Base-by-base conservation (phyloP, 306 rosid species). In the Urtica urens region DNA sequence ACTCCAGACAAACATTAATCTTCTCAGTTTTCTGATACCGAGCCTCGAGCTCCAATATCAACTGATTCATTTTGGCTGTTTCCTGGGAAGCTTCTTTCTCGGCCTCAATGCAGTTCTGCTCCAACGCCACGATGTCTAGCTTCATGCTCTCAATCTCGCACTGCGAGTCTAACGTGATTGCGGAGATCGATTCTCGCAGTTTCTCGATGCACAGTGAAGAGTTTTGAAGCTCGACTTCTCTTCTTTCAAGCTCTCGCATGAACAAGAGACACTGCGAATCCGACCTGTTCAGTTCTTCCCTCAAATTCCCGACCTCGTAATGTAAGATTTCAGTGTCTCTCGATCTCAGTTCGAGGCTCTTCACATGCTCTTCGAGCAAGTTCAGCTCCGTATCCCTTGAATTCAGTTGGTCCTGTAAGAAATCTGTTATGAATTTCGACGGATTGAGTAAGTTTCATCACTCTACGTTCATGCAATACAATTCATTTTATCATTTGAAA, bases 101-200 rank as follows among this genome's bases (percentile, higher is more conserved):
- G 43, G 76, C 78, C 63, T 84, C 72, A 2, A 81, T 63, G 62
- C 54, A 64, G 56, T 67, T 72, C 65, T 76, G 93, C 53, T 84
- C 95, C 72, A 78, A 68, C 42, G 82, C 66, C 67, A 72, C 70
- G 71, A 81, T 70, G 45, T 88, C 95, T 46, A 84, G 85, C 68
- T 72, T 88, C 82, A 84, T 64, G 65, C 87, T 78, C 73, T 88
- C 93, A 46, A 88, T 66, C 77, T 88, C 97, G 64, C 85, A 79
- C 56, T 88, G 86, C 51, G 93, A 81, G 58, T 88, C 96, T 71
- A 88, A 67, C 48, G 78, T 65, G 60, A 76, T 53, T 44, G 86
- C 72, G 39, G 93, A 70, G 66, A 88, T 62, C 24, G 82, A 70
- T 67, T 70, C 90, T 71, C 79, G 78, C 28, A 81, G 74, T 72